phyloP scores from a whole-genome alignment of 805 yeast species.

The Yamadazyma phyllophila region DNA sequence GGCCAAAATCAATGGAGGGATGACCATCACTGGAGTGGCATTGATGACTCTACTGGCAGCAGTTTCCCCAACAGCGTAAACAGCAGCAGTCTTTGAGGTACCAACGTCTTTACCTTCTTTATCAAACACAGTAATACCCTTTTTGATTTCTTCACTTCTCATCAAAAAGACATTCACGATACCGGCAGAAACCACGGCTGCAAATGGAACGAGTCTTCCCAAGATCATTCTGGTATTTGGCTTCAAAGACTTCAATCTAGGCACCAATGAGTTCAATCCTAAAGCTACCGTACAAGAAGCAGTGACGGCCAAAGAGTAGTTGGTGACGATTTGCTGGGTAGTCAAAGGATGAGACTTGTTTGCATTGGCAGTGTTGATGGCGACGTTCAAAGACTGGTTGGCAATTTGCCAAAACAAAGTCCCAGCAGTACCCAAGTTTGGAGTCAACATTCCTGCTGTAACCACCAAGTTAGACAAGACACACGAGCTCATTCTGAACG shows the following conservation, averaged over 20 bases:
- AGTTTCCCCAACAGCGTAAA: constrained; percentile 93
- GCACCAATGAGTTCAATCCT: constrained; percentile 90
- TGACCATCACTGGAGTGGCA: constrained; percentile 96
- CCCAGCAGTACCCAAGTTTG: constrained; percentile 84
- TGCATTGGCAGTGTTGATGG: constrained; percentile 93
- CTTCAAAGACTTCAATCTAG: constrained; percentile 68
- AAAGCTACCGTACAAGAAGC: constrained; percentile 96
- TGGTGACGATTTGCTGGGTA: constrained; percentile 70
- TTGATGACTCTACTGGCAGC: constrained; percentile 92
- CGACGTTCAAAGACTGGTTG: constrained; percentile 94
- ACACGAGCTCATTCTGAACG: constrained; percentile 96
- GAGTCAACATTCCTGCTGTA: constrained; percentile 97
- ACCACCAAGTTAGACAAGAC: constrained; percentile 92
- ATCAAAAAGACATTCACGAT: constrained; percentile 92
- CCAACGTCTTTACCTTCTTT: constrained; percentile 60
- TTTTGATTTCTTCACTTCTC: constrained; percentile 92
- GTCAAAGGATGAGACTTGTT: constrained; percentile 92
- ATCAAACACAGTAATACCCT: constrained; percentile 75
- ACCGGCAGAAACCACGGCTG: constrained; percentile 98
- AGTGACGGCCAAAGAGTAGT: constrained; percentile 83
- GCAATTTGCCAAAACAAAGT: constrained; percentile 98
- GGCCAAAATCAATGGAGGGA: constrained; percentile 86
- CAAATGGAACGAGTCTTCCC: constrained; percentile 92
- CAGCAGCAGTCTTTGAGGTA: constrained; percentile 80
- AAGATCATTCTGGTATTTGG: constrained; percentile 69